These are phyloP conservation scores for Metschnikowia santaceciliae DNA, from an alignment of 805 yeast genomes.

Conservation along the genomic window DNA sequence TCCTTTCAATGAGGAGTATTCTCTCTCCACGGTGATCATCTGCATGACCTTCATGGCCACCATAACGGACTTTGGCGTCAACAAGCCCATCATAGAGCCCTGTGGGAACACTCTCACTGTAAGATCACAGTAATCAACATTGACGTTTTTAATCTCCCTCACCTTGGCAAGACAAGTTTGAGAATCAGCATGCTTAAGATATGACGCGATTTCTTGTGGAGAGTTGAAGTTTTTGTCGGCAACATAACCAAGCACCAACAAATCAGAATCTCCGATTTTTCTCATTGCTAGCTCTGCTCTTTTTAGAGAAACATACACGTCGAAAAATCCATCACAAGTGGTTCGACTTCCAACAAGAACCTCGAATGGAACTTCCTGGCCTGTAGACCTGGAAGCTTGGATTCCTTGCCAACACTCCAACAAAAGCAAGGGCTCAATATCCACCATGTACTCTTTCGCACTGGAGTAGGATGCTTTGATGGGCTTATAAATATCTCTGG, in stretches of 20 bases:
- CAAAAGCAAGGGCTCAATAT: slow-evolving; percentile 75
- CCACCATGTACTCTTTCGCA: slow-evolving; percentile 61
- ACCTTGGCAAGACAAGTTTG: slow-evolving; percentile 79
- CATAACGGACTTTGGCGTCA: slow-evolving; percentile 62
- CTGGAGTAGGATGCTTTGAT: slow-evolving; percentile 55
- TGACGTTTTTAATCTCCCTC: slow-evolving; percentile 62
- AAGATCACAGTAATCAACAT: slow-evolving; percentile 66
- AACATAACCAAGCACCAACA: slow-evolving; percentile 53
- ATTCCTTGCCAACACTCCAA: slow-evolving; percentile 94
- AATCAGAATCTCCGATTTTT: slow-evolving; percentile 69
- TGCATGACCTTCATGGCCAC: slow-evolving; percentile 74
- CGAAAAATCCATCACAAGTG: slow-evolving; percentile 82
- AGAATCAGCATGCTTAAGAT: slow-evolving; percentile 27
- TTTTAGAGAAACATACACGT: slow-evolving; percentile 71
- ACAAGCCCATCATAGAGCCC: slow-evolving; percentile 46
- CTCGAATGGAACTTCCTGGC: slow-evolving; percentile 57
- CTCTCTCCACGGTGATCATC: slow-evolving; percentile 91
- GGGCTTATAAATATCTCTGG: slow-evolving; percentile 33
- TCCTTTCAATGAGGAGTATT: slow-evolving; percentile 78
- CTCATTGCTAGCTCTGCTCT: slow-evolving; percentile 48
- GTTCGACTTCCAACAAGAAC: slow-evolving; percentile 74
- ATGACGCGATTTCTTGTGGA: slow-evolving; percentile 19
- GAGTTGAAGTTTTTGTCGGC: slow-evolving; percentile 18
- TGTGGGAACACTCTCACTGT: slow-evolving; percentile 64
- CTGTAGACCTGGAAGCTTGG: slow-evolving; percentile 64